These are phyloP conservation scores for Sugiyamaella chiloensis DNA, from an alignment of 805 yeast genomes.

Conservation along the genomic window DNA sequence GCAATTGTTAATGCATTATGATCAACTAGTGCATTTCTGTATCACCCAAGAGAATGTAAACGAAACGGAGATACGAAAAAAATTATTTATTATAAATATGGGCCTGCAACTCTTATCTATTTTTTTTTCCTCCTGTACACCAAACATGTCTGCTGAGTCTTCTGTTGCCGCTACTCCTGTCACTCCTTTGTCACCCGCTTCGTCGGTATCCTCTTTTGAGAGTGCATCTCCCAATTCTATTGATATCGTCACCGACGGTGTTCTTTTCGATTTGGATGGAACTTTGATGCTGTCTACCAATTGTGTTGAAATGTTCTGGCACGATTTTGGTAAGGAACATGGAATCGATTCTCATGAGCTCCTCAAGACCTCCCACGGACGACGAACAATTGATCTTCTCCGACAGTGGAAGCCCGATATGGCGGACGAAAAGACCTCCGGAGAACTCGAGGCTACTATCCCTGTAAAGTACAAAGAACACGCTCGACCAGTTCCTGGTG, in stretches of 20 bases:
- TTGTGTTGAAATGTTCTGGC: slow-evolving; percentile 82
- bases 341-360: slow-evolving; percentile 68
- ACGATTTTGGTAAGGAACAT: slow-evolving; percentile 64
- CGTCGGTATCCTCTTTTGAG: slow-evolving; percentile 5
- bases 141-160: slow-evolving; percentile 10
- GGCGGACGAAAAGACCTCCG: slow-evolving; percentile 62
- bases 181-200: slow-evolving; percentile 9
- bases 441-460: slow-evolving; percentile 64
- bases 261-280: slow-evolving; percentile 83
- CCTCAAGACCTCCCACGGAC: slow-evolving; percentile 74
- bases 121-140: background rate
- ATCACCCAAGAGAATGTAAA: slow-evolving; percentile 2
- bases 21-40: slow-evolving; percentile 1
- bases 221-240: slow-evolving; percentile 2
- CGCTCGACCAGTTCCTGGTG: slow-evolving; percentile 76
- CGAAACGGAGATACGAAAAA: slow-evolving; percentile 1
- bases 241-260: slow-evolving; percentile 39
- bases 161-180: background rate
- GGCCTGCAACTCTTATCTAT: background rate
- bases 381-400: slow-evolving; percentile 77
- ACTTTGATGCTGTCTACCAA: slow-evolving; percentile 80
- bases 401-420: slow-evolving; percentile 71
- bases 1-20: slow-evolving; percentile 1
- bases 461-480: slow-evolving; percentile 68
- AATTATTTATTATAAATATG: slow-evolving; percentile 2